These are phyloP conservation scores for Stagonosporopsis vannaccii DNA, from an alignment of 2,329 filamentous ascomycete genomes.

Conservation along the genomic window DNA sequence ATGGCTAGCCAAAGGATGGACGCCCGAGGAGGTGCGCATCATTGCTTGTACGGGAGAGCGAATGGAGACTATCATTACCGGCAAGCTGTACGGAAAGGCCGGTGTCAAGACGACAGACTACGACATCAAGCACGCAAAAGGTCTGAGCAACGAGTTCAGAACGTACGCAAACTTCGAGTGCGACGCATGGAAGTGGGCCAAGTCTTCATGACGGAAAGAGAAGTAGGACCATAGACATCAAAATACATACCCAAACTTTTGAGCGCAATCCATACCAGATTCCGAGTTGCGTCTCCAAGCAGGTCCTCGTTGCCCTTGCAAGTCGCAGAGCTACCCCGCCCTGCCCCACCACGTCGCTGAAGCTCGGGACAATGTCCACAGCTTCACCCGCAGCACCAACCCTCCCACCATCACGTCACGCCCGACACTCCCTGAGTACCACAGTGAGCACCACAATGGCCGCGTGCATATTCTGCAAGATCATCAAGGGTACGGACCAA, in stretches of 20 bases:
- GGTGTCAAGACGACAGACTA: conserved; percentile 72
- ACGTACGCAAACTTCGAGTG: conserved; percentile 83
- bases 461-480: conserved; percentile 96
- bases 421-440: conserved; percentile 36
- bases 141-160: conserved; percentile 80
- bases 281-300: not conserved
- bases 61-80: conserved; percentile 68
- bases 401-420: conserved; percentile 32
- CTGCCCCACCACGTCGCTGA: conserved; percentile 20
- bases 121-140: conserved; percentile 72
- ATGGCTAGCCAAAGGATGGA: conserved; percentile 69
- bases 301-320: not conserved
- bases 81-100: conserved; percentile 70
- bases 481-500: conserved; percentile 77
- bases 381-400: conserved; percentile 14
- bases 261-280: no score
- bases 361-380: conserved; percentile 21
- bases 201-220: conserved; percentile 10
- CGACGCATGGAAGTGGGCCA: conserved; percentile 50
- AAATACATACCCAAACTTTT: not conserved
- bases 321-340: conserved; percentile 28
- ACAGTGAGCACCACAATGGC: conserved; percentile 58
- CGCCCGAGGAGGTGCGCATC: conserved; percentile 50
- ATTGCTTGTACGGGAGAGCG: conserved; percentile 81
- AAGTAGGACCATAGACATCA: not conserved